These are phyloP conservation scores for Solanum hybrid DNA, from an alignment of 305 asterid genomes.

Conservation along the genomic window DNA sequence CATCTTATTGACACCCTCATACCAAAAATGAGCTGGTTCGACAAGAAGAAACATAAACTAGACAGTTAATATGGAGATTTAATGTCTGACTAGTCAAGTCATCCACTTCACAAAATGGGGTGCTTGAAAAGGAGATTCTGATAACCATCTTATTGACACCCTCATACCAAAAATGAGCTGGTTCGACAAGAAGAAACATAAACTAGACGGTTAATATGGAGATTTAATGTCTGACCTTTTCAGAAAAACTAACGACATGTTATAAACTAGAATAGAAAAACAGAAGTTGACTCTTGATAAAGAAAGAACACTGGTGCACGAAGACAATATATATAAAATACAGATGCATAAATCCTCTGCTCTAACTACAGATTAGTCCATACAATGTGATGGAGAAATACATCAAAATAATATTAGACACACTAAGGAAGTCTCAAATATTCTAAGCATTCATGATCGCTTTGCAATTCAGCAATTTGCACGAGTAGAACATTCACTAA, in stretches of 20 bases:
- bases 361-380: background rate
- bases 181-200: background rate
- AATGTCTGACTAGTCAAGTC: background rate
- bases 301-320: background rate
- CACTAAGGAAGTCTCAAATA: background rate
- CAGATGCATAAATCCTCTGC: background rate
- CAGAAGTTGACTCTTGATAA: background rate
- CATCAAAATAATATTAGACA: background rate
- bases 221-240: background rate
- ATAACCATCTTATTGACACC: slow-evolving; percentile 4
- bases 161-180: background rate
- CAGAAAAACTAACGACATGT: background rate
- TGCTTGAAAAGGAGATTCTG: background rate
- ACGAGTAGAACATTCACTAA: slow-evolving; percentile 18
- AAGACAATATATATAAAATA: background rate
- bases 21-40: background rate
- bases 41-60: background rate
- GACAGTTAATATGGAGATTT: background rate
- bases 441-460: background rate
- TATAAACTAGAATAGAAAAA: background rate
- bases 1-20: background rate
- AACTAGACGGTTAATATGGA: background rate
- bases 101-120: background rate
- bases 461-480: slow-evolving; percentile 1
- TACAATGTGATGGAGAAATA: background rate